phyloP scores from a whole-genome alignment of 2,329 filamentous ascomycete genomes.

The Didymosphaeria variabile region DNA sequence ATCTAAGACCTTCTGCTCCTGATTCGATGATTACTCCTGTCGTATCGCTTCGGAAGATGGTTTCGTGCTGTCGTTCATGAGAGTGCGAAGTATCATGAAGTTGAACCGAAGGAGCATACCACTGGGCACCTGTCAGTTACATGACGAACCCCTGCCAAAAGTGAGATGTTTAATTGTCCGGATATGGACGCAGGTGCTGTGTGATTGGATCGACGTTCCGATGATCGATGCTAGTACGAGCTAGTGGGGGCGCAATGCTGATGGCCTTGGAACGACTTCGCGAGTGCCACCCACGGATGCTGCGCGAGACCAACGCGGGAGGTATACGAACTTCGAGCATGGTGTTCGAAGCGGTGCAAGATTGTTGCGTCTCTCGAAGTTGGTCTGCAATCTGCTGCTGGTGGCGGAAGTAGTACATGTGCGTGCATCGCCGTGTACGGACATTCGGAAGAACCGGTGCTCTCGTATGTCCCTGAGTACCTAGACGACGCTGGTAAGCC shows the following conservation, averaged over 20 bases:
- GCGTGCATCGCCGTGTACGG: not conserved
- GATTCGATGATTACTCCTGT: not conserved
- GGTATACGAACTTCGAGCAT: not conserved
- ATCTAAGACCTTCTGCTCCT: no score
- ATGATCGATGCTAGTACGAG: slow-evolving; percentile 1
- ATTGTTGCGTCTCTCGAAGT: not conserved
- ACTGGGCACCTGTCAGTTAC: slow-evolving; percentile 12
- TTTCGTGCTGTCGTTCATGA: not conserved
- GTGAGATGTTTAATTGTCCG: slow-evolving; percentile 8
- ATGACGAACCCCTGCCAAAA: not conserved
- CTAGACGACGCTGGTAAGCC: not conserved
- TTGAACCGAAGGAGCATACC: slow-evolving; percentile 3
- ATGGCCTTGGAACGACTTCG: slow-evolving; percentile 8
- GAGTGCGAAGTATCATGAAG: not conserved
- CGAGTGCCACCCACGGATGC: not conserved
- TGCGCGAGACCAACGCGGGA: not conserved
- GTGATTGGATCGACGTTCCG: slow-evolving; percentile 4
- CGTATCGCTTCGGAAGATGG: not conserved
- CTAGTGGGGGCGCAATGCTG: slow-evolving; percentile 10
- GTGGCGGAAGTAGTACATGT: not conserved
- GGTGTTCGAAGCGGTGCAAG: not conserved
- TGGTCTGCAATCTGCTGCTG: not conserved
- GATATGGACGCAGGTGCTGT: not conserved
- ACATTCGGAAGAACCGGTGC: not conserved
- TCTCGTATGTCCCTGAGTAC: not conserved